These are phyloP conservation scores for Buddleja alternifolia DNA, from an alignment of 257 asterid species.

Conservation along the genomic window DNA sequence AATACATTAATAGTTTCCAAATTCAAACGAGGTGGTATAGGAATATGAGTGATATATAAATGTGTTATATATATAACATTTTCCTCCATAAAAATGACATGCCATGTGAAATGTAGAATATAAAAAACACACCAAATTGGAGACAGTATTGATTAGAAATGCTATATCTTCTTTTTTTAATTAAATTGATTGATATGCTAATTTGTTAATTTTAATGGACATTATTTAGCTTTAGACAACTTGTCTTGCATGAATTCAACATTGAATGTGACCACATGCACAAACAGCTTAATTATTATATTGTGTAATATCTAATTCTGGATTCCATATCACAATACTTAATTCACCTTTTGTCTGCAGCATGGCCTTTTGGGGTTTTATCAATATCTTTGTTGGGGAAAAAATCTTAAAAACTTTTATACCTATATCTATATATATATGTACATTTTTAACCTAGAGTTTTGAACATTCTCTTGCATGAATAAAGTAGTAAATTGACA, in stretches of 20 bases:
- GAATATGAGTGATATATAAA: too few species aligned
- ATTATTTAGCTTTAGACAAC: conserved; percentile 49
- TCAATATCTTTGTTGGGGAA: not conserved
- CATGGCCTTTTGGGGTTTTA: not conserved
- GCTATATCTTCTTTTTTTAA: too few species aligned
- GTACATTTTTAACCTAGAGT: too few species aligned
- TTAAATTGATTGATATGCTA: too few species aligned
- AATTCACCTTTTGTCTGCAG: conserved; percentile 32
- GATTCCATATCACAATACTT: conserved; percentile 29
- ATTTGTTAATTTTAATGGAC: conserved; percentile 28
- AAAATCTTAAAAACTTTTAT: not conserved
- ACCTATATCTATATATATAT: conserved; percentile 24
- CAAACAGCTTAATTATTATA: conserved; percentile 32
- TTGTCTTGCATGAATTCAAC: conserved; percentile 65
- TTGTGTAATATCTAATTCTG: conserved; percentile 33
- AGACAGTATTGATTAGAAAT: too few species aligned
- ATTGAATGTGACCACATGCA: conserved; percentile 51
- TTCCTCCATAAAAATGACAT: too few species aligned
- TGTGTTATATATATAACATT: too few species aligned
- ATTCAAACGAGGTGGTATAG: too few species aligned
- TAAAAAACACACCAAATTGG: too few species aligned
- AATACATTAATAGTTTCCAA: too few species aligned
- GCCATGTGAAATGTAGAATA: too few species aligned
- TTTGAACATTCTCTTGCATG: not conserved
- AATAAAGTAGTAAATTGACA: not conserved